Evolutionary conservation across 2,329 filamentous ascomycete species (phyloP).

Genomic region (Fusarium aywerte): DNA sequence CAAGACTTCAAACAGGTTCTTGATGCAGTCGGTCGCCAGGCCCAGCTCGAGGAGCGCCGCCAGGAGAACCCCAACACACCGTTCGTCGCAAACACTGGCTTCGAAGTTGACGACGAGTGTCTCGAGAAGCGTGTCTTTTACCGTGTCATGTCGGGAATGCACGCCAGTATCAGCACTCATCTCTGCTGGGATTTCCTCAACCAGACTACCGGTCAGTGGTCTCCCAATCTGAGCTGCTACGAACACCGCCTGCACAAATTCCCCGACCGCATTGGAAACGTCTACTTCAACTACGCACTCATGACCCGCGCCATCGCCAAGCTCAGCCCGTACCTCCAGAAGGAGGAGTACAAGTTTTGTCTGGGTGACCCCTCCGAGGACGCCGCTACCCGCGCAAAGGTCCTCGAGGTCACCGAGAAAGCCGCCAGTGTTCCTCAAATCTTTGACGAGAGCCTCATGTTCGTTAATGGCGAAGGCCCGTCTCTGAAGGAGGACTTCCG

Average conservation of each 20-base stretch:
- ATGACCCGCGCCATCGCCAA: slow-evolving; percentile 92
- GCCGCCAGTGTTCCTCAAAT: slow-evolving; percentile 80
- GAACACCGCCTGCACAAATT: slow-evolving; percentile 82
- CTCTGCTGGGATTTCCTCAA: slow-evolving; percentile 97
- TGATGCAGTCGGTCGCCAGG: slow-evolving; percentile 67
- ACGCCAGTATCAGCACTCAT: slow-evolving; percentile 96
- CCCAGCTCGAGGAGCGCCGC: slow-evolving; percentile 66
- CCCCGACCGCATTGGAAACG: slow-evolving; percentile 92
- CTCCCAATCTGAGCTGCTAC: slow-evolving; percentile 91
- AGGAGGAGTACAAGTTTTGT: slow-evolving; percentile 84
- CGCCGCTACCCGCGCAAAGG: slow-evolving; percentile 79
- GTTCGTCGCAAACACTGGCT: slow-evolving; percentile 70
- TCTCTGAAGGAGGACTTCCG: slow-evolving; percentile 96
- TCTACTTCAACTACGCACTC: slow-evolving; percentile 99
- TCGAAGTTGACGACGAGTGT: slow-evolving; percentile 90
- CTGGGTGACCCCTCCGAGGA: slow-evolving; percentile 86
- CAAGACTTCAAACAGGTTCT: slow-evolving; percentile 71
- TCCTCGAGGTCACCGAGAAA: slow-evolving; percentile 77
- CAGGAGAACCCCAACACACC: slow-evolving; percentile 61
- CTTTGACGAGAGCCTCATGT: slow-evolving; percentile 96
- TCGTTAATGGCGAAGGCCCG: slow-evolving; percentile 78
- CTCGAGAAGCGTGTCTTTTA: slow-evolving; percentile 99
- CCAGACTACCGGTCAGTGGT: slow-evolving; percentile 93
- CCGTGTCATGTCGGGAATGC: slow-evolving; percentile 94
- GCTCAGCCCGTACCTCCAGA: slow-evolving; percentile 80